Conservation (phyloP, 2,329 filamentous ascomycete genomes). For the Madurella mycetomatis region DNA sequence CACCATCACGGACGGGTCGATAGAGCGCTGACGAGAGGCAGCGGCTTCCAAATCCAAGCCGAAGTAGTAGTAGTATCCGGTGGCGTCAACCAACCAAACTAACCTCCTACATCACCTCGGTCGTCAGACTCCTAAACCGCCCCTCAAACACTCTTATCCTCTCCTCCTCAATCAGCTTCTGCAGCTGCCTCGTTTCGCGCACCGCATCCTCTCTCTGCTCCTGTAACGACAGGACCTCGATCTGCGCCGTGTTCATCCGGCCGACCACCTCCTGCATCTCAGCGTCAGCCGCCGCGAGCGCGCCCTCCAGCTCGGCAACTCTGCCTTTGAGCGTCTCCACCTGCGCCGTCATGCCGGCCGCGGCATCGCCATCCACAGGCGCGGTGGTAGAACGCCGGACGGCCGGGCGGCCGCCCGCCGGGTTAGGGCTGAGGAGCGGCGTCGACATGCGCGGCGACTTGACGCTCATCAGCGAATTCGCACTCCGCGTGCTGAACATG, state of each 20-base stretch:
- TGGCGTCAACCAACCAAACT: too few relatives aligned
- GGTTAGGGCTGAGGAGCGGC: constrained; percentile 13
- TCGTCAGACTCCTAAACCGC: constrained; percentile 32
- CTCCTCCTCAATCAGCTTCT: constrained; percentile 63
- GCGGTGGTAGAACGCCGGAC: constrained; percentile 39
- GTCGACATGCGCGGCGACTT: constrained; percentile 50
- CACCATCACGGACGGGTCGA: too few relatives aligned
- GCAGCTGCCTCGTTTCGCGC: constrained; percentile 64
- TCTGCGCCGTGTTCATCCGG: constrained; percentile 77
- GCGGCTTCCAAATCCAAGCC: too few relatives aligned
- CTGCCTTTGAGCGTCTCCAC: constrained; percentile 71
- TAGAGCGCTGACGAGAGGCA: too few relatives aligned
- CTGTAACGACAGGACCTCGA: constrained; percentile 76
- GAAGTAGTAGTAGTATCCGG: too few relatives aligned
- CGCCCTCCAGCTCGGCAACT: constrained; percentile 79
- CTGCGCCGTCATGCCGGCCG: constrained; percentile 52
- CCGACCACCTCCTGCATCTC: constrained; percentile 83
- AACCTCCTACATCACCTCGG: constrained; percentile 10
- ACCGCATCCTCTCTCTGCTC: constrained; percentile 70
- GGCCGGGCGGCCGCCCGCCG: constrained; percentile 20
- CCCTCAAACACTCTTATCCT: constrained; percentile 50
- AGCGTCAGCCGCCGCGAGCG: constrained; percentile 67
- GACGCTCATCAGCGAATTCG: constrained; percentile 12
- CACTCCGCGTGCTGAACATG: constrained; percentile 47
- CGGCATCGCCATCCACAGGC: constrained; percentile 33